These are phyloP conservation scores for Talaromyces sp. DNA, from an alignment of 2,329 filamentous ascomycete species.

Conservation along the genomic window DNA sequence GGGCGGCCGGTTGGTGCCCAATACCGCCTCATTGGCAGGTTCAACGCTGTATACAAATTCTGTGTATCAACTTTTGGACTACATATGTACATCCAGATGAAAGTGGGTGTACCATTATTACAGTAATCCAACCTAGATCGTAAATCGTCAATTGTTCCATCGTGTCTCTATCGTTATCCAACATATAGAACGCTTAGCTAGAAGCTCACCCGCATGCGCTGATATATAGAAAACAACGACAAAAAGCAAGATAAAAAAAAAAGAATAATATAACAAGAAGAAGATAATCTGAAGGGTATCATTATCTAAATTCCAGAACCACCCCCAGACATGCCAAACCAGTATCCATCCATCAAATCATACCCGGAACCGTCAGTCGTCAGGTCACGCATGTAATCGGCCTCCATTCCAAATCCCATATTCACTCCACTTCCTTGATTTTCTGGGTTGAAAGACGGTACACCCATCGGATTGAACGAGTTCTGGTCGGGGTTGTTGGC, in stretches of 20 bases:
- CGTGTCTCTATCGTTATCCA: background rate
- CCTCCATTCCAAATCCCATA: conserved; percentile 40
- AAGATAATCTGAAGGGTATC: conserved; percentile 8
- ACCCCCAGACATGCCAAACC: conserved; percentile 41
- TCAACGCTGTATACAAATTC: background rate
- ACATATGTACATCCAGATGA: background rate
- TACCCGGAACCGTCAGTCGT: conserved; percentile 38
- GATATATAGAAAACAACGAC: background rate
- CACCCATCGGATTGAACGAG: conserved; percentile 21
- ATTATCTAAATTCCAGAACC: conserved; percentile 10
- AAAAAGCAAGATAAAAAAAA: background rate
- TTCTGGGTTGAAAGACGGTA: background rate
- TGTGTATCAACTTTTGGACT: background rate
- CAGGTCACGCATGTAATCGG: conserved; percentile 45
- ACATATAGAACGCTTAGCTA: background rate
- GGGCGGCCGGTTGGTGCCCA: background rate
- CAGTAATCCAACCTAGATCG: background rate
- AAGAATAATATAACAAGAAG: background rate
- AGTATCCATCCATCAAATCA: conserved; percentile 51
- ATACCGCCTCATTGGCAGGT: background rate
- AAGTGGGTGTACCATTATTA: background rate
- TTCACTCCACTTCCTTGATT: conserved; percentile 35
- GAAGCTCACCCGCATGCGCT: background rate
- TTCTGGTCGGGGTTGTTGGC: conserved; percentile 23
- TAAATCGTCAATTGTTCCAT: background rate